These are phyloP conservation scores for Candida tibetensis DNA, from an alignment of 805 yeast species.

Conservation along the genomic window DNA sequence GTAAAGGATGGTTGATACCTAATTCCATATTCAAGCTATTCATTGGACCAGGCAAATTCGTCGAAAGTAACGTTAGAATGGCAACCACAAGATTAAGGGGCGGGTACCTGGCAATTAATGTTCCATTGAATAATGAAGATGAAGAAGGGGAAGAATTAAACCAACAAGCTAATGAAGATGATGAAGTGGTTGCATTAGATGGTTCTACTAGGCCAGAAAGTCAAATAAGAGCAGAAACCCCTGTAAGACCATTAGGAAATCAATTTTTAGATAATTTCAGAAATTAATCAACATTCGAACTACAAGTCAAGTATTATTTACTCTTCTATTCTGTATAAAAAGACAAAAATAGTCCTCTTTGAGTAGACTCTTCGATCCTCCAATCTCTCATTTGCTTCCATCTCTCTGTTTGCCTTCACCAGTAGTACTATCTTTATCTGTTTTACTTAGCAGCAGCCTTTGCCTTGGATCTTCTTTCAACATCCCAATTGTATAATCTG, in stretches of 20 bases:
- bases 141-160: constrained; percentile 15
- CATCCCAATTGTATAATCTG: constrained; percentile 85
- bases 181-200: constrained; percentile 25
- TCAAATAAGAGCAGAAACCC: constrained; percentile 52
- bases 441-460: not conserved
- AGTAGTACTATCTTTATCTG: not conserved
- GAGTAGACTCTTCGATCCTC: no score
- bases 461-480: constrained; percentile 61
- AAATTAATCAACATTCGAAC: constrained; percentile 29
- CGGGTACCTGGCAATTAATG: constrained; percentile 2
- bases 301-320: not conserved
- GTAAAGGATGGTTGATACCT: constrained; percentile 35
- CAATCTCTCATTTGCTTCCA: no score
- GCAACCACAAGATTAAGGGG: not conserved
- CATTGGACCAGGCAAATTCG: constrained; percentile 9
- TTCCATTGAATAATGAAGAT: constrained; percentile 22
- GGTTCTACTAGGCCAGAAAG: constrained; percentile 12
- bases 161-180: constrained; percentile 14
- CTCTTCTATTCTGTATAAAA: not conserved
- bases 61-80: not conserved
- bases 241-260: constrained; percentile 57
- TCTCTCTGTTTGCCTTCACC: no score
- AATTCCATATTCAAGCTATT: constrained; percentile 23
- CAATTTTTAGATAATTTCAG: constrained; percentile 62
- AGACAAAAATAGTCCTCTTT: no score